Evolutionary conservation across 495 filamentous ascomycete genomes (phyloP).

Genomic region (Xylaria intraflava): DNA sequence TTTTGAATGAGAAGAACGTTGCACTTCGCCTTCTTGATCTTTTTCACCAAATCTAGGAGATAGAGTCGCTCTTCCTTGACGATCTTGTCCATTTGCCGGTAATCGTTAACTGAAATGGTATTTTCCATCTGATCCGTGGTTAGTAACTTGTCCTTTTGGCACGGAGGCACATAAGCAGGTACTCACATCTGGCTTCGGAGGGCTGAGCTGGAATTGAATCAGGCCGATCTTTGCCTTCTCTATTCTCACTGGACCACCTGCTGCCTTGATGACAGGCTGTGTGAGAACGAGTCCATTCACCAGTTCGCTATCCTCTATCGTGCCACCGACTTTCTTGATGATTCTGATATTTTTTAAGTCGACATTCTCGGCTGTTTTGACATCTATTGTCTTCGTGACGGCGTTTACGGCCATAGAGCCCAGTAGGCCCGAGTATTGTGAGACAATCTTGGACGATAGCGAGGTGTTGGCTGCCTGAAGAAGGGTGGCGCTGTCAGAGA

Average conservation of each 20-base stretch:
- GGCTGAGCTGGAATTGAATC: conserved; percentile 97
- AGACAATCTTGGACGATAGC: conserved; percentile 96
- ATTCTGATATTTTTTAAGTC: conserved; percentile 94
- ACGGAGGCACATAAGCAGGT: not conserved
- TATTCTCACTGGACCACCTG: conserved; percentile 83
- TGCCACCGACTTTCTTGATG: conserved; percentile 95
- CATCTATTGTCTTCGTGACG: conserved; percentile 88
- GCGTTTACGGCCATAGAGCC: conserved; percentile 96
- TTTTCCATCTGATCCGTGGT: conserved; percentile 79
- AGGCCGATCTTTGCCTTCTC: conserved; percentile 96
- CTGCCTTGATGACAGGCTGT: conserved; percentile 88
- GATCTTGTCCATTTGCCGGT: conserved; percentile 99
- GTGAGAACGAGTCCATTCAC: conserved; percentile 90
- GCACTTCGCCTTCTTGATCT: conserved; percentile 99
- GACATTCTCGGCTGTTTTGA: conserved; percentile 91
- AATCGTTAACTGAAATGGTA: conserved; percentile 97
- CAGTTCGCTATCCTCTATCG: conserved; percentile 97
- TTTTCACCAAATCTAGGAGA: conserved; percentile 97
- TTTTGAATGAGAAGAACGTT: conserved; percentile 98
- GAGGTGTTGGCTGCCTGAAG: conserved; percentile 96
- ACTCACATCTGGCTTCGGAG: conserved; percentile 91
- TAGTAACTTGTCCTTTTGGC: not conserved
- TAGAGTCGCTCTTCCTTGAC: conserved; percentile 98
- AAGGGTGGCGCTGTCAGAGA: conserved; percentile 80
- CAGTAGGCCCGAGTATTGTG: conserved; percentile 86